phyloP scores from a whole-genome alignment of 106 monocot genomes.

The Dendrobium officinale region DNA sequence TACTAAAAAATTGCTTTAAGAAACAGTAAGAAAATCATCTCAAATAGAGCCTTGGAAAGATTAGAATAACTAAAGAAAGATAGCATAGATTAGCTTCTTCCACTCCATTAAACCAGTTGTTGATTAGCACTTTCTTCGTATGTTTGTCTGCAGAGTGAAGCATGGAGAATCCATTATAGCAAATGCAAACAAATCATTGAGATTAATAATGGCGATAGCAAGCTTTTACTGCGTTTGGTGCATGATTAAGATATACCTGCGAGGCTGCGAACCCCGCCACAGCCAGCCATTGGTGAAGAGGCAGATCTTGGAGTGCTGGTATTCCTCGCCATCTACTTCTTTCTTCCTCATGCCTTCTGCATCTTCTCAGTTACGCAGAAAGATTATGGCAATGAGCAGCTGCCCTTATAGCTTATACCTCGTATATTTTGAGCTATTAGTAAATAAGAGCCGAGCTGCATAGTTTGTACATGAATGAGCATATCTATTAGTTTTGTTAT shows the following conservation, averaged over 20 bases:
- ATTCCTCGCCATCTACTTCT: slow-evolving; percentile 68
- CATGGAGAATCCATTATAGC: slow-evolving; percentile 26
- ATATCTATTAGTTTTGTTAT: too few relatives aligned
- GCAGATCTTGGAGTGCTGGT: slow-evolving; percentile 87
- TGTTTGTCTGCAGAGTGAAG: slow-evolving; percentile 45
- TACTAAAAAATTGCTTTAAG: too few relatives aligned
- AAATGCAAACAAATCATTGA: slow-evolving; percentile 49
- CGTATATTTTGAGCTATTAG: too few relatives aligned
- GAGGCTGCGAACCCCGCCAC: slow-evolving; percentile 54
- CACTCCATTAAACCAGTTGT: too few relatives aligned
- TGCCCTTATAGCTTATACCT: neutral
- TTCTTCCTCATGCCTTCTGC: slow-evolving; percentile 67
- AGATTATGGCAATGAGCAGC: slow-evolving; percentile 4
- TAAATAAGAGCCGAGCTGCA: too few relatives aligned
- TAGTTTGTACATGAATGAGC: too few relatives aligned
- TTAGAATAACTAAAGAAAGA: too few relatives aligned
- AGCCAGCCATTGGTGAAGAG: slow-evolving; percentile 82
- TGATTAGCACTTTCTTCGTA: neutral
- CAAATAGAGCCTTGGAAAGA: too few relatives aligned
- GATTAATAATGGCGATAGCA: slow-evolving; percentile 39
- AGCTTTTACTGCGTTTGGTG: slow-evolving; percentile 79
- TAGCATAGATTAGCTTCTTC: too few relatives aligned
- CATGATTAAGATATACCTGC: slow-evolving; percentile 37
- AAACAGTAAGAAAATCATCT: too few relatives aligned
- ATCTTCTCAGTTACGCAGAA: slow-evolving; percentile 61